A percentile compares a stretch with the other conserved stretches of the same genome.
phyloP scores from a whole-genome alignment of 2,329 filamentous ascomycete genomes.

The Hymenoscyphus fraxineus region DNA sequence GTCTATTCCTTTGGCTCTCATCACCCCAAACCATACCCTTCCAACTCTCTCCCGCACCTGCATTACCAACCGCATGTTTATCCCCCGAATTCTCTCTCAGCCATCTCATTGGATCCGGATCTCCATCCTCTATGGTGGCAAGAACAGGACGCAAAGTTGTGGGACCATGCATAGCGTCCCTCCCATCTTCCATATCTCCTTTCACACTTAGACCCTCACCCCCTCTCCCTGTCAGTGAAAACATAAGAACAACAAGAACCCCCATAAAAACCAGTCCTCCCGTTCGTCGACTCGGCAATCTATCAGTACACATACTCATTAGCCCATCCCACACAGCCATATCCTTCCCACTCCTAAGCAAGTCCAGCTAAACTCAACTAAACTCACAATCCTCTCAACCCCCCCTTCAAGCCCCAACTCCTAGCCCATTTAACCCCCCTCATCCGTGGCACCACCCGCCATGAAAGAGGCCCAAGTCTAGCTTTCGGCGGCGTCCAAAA shows the following conservation, averaged over 20 bases:
- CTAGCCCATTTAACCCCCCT: too few species aligned
- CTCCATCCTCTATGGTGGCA: slow-evolving; percentile 9
- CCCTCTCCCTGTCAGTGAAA: not conserved
- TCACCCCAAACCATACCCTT: not conserved
- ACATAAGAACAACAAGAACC: not conserved
- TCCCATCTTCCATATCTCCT: not conserved
- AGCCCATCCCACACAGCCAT: not conserved
- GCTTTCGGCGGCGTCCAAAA: too few species aligned
- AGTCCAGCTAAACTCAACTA: not conserved
- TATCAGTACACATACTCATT: not conserved
- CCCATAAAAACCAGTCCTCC: not conserved
- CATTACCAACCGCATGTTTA: slow-evolving; percentile 28
- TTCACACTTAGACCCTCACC: too few species aligned
- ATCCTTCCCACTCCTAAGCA: not conserved
- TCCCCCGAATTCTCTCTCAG: slow-evolving; percentile 36
- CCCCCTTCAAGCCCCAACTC: too few species aligned
- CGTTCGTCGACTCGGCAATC: not conserved
- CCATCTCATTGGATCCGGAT: slow-evolving; percentile 34
- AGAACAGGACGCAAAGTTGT: slow-evolving; percentile 15
- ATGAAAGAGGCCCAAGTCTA: too few species aligned
- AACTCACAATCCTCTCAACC: too few species aligned
- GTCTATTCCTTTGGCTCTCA: slow-evolving; percentile 18
- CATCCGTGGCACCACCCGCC: too few species aligned
- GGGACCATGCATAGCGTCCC: not conserved
- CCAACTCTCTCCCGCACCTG: not conserved